Percentiles rank a stretch among this genome's conserved stretches.
Conservation (phyloP, 2,329 filamentous ascomycete genomes). For the Neocucurbitaria cava region DNA sequence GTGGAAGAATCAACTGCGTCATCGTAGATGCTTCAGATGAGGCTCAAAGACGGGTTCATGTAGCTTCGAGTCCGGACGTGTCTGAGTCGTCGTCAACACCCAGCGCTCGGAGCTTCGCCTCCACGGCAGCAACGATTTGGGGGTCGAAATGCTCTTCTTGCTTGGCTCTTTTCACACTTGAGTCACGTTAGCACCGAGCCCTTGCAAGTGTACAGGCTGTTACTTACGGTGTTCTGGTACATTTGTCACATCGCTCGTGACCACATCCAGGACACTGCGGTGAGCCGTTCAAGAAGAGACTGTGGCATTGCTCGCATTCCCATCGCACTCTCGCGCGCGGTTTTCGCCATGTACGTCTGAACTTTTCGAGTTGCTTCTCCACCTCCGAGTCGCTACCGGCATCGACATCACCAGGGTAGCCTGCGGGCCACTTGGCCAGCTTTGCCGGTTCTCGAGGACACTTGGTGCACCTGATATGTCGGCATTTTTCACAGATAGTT, state of each 20-base stretch:
- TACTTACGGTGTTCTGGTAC: constrained; percentile 61
- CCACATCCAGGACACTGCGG: constrained; percentile 66
- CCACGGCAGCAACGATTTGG: constrained; percentile 64
- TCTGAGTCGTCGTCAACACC: constrained; percentile 33
- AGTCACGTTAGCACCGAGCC: constrained; percentile 11
- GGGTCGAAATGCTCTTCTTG: constrained; percentile 66
- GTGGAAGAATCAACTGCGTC: background rate
- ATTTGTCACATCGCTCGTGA: constrained; percentile 66
- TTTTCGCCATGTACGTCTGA: constrained; percentile 52
- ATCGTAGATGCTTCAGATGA: background rate
- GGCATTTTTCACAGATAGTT: constrained; percentile 72
- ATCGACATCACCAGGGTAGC: constrained; percentile 70
- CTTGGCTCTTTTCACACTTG: constrained; percentile 64
- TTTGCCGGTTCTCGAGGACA: constrained; percentile 81
- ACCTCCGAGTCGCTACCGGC: constrained; percentile 43
- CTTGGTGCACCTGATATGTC: constrained; percentile 77
- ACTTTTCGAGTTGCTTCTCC: constrained; percentile 33
- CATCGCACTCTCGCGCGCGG: constrained; percentile 54
- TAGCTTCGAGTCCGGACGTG: constrained; percentile 23
- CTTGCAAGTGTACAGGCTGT: background rate
- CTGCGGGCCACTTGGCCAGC: constrained; percentile 72
- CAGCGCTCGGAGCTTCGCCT: constrained; percentile 58
- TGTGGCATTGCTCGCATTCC: constrained; percentile 68
- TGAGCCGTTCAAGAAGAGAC: constrained; percentile 63
- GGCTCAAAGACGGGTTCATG: background rate